Evolutionary conservation across 2,329 filamentous ascomycete species (phyloP), one percentile per base, ranked within the genome.

Genomic region (Stagonosporopsis cucurbitacearum): DNA sequence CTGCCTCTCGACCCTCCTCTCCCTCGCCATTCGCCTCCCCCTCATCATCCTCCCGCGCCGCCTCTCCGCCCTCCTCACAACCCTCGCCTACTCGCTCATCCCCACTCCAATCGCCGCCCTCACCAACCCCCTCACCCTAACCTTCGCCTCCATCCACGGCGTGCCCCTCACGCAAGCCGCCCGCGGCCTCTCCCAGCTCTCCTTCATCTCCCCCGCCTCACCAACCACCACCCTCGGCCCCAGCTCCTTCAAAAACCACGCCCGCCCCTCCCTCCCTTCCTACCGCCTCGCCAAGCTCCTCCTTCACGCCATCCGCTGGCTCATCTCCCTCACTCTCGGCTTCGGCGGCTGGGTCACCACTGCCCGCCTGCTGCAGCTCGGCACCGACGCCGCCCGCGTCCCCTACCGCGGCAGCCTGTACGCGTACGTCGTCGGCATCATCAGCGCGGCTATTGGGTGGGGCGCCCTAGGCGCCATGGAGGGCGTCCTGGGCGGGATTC

Each of bases 271-370:
- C 1, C 81, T 96, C n/a, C 80, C 95, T 22, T 90, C 95, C 0
- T 99, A 98, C 74, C 87, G 91, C 4, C 86, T 98, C 8, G 90
- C 95, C 1, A 98, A 97, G 75, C 83, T 98, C 25, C 84, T 99
- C 7, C 85, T 99, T 3, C 91, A 97, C 65, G 92, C 94, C 3
- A 95, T 92, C 1, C 87, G 94, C 17, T 90, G 94, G 72, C 90
- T 97, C 69, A 96, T 97, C 86, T 91, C 92, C 0, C 86, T 93
- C 42, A 90, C 88, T 0, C 84, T 99, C 26, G 94, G 94, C 0
- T 96, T 98, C 69, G 93, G 91, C 4, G 94, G 92, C n/a, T 99
- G 95, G 95, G 91, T 98, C 8, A 90, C 91, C 42, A 96, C 93
- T 32, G 93, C 95, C 11, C 88, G 91, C 60, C 88, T 90, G 75